phyloP scores from a whole-genome alignment of 2,329 filamentous ascomycete genomes.

The Zalaria obscura region DNA sequence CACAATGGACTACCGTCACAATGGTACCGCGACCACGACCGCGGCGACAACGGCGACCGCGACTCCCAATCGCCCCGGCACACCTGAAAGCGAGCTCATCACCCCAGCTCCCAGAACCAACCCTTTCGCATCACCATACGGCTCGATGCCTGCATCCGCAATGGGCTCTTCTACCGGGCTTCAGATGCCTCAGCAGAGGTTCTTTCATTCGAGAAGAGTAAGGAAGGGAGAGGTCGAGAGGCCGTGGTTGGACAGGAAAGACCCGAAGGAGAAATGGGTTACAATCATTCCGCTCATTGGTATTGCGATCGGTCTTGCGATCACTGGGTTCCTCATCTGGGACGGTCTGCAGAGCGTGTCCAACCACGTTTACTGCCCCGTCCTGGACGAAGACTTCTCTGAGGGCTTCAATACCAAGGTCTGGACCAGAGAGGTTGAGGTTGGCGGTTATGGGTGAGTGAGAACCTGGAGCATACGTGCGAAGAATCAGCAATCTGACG shows the following conservation, averaged over 20 bases:
- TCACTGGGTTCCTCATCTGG: conserved; percentile 61
- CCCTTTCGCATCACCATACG: conserved; percentile 26
- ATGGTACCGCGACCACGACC: conserved; percentile 14
- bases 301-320: conserved; percentile 50
- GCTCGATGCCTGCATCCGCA: conserved; percentile 28
- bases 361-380: conserved; percentile 57
- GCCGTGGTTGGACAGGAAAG: conserved; percentile 60
- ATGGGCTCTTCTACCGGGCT: conserved; percentile 27
- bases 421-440: conserved; percentile 63
- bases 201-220: conserved; percentile 62
- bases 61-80: conserved; percentile 22
- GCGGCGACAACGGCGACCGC: conserved; percentile 18
- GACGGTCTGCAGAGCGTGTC: conserved; percentile 59
- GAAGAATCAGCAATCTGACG: conserved; percentile 7
- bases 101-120: conserved; percentile 11
- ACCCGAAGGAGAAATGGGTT: conserved; percentile 75
- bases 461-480: conserved; percentile 7
- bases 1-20: conserved; percentile 13
- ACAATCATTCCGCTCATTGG: conserved; percentile 66
- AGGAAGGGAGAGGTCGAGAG: conserved; percentile 60
- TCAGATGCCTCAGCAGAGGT: conserved; percentile 24
- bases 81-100: conserved; percentile 23
- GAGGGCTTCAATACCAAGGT: conserved; percentile 42
- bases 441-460: conserved; percentile 62
- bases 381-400: conserved; percentile 53